Evolutionary conservation across 306 rosid genomes (phyloP), one percentile per base, ranked within the genome.

Genomic region (Vigna hirtella): DNA sequence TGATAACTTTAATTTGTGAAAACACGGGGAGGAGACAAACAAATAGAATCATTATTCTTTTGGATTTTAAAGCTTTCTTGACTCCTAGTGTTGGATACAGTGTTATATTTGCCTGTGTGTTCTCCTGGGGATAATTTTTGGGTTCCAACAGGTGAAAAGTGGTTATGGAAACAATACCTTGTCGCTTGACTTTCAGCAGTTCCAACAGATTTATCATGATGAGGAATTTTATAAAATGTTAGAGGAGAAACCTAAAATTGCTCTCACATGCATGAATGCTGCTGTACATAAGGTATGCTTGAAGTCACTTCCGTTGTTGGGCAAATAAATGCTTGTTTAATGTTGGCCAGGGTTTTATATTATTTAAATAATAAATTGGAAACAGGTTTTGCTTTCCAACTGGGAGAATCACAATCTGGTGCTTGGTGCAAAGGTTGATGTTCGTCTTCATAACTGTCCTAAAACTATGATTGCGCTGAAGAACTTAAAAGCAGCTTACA

Each of bases 401-500:
- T 80, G 80, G 89, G 88, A 83, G 71, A 81, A 57, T 49, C 62
- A 58, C 55, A 77, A 77, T 66, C 64, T 81, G 63, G 93, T 77
- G 73, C 90, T 70, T 48, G 87, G 74, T 34, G 78, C 82, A 48
- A 93, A 87, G 82, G 86, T 92, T 26, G 83, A 83, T 79, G 83
- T 92, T 53, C 97, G 97, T 15, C 86, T 91, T 69, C 89, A 92
- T 87, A 92, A 92, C 90, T 87, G 85, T 77, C 92, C 98, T 12
- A 88, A 89, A 84, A 88, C 93, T 20, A 72, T 88, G 91, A 89
- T 95, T 70, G 92, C 97, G 32, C 83, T 95, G 82, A 95, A 88
- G 90, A 95, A 92, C 74, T 88, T 95, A 80, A 95, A 95, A 85
- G 97, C 98, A 43, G 97, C 96, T 51, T 95, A 82, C 74, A 95